Conservation (phyloP, 345 rosid species). For the Dimocarpus longan region DNA sequence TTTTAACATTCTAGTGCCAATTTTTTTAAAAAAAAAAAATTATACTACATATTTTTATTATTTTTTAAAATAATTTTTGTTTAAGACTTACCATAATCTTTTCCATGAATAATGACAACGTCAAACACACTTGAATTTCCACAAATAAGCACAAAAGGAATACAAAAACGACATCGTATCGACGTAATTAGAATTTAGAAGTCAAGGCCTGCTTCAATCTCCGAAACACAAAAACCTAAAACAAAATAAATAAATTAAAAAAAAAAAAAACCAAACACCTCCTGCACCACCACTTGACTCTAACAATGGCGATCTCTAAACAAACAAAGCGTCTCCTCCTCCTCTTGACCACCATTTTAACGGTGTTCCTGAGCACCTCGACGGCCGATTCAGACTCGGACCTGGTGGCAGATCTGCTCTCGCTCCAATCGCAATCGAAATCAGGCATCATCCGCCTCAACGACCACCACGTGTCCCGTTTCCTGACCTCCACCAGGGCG, state of each 20-base stretch:
- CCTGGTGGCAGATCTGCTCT: constrained; percentile 56
- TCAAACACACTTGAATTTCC: too few species aligned
- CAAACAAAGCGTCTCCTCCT: constrained; percentile 29
- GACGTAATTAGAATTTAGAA: not conserved
- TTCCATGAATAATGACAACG: too few species aligned
- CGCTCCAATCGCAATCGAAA: constrained; percentile 62
- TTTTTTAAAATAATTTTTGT: too few species aligned
- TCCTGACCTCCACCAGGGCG: constrained; percentile 62
- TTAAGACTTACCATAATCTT: too few species aligned
- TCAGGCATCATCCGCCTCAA: constrained; percentile 78
- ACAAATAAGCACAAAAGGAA: too few species aligned
- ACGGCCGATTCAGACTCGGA: constrained; percentile 45
- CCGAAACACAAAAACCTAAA: not conserved
- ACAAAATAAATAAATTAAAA: too few species aligned
- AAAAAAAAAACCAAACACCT: too few species aligned
- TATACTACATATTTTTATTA: too few species aligned
- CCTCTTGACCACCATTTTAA: constrained; percentile 20
- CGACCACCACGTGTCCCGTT: constrained; percentile 76
- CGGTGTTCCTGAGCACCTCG: constrained; percentile 10
- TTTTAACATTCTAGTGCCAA: too few species aligned
- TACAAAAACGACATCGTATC: not conserved
- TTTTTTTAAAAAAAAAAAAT: too few species aligned
- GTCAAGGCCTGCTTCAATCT: not conserved
- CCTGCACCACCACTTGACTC: not conserved
- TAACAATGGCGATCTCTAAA: constrained; percentile 39